These are phyloP conservation scores for Moricandia arvensis DNA, from an alignment of 345 rosid species.

Conservation along the genomic window DNA sequence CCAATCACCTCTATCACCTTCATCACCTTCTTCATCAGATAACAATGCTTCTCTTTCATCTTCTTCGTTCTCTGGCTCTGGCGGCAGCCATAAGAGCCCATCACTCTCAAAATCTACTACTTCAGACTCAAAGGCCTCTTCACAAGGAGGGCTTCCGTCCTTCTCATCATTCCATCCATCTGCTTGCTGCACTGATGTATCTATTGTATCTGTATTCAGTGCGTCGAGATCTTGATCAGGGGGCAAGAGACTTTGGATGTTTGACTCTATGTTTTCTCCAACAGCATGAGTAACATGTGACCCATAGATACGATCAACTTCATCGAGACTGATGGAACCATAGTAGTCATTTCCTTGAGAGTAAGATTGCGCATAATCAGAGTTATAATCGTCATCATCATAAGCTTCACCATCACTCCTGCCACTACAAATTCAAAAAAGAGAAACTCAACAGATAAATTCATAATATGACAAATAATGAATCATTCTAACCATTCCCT, in stretches of 20 bases:
- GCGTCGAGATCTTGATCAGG: slow-evolving; percentile 47
- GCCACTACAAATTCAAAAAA: slow-evolving; percentile 24
- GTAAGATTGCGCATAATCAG: slow-evolving; percentile 59
- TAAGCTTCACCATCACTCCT: slow-evolving; percentile 92
- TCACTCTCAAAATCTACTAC: slow-evolving; percentile 87
- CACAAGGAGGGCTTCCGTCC: slow-evolving; percentile 40
- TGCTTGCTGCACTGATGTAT: slow-evolving; percentile 37
- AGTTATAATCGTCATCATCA: slow-evolving; percentile 55
- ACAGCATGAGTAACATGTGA: slow-evolving; percentile 47
- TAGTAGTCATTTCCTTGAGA: slow-evolving; percentile 52
- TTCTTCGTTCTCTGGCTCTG: slow-evolving; percentile 92
- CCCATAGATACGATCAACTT: slow-evolving; percentile 46
- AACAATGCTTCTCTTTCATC: slow-evolving; percentile 82
- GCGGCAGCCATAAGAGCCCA: slow-evolving; percentile 84
- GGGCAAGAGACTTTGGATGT: slow-evolving; percentile 44
- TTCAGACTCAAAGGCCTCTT: slow-evolving; percentile 55
- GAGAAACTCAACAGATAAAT: slow-evolving; percentile 8
- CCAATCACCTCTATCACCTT: slow-evolving; percentile 73
- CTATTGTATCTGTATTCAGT: slow-evolving; percentile 40
- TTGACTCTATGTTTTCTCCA: slow-evolving; percentile 47
- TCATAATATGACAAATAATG: background rate
- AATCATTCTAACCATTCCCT: background rate
- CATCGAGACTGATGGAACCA: slow-evolving; percentile 48
- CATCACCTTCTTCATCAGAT: slow-evolving; percentile 67
- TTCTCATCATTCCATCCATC: slow-evolving; percentile 49